Evolutionary conservation across 306 rosid species (phyloP), one percentile per base, ranked within the genome.

Genomic region (Aeschynomene evenia): DNA sequence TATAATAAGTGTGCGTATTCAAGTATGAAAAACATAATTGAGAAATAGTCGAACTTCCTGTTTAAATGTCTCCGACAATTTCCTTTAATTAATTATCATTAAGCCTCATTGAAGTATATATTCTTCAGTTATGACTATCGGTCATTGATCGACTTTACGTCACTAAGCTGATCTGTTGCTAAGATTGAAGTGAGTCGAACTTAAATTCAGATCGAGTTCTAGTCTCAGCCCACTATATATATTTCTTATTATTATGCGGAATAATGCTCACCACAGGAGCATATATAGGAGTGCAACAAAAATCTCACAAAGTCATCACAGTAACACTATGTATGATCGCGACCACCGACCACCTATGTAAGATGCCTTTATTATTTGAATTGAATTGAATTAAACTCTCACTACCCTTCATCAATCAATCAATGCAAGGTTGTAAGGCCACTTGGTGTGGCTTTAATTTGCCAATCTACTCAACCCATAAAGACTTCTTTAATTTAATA

Each of bases 401-500:
- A 1, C 40, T 34, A 3, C 8, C 2, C 26, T 51, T 72, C 71
- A 63, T 63, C 6, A 66, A 26, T 66, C 34, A n/a, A n/a, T n/a
- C n/a, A n/a, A n/a, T n/a, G n/a, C n/a, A 10, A 31, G 19, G 62
- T 66, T n/a, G n/a, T n/a, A n/a, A 62, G 45, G 68, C 6, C 74
- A 66, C 19, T 23, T 64, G 66, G 66, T 54, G 66, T 24, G 55
- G 24, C 71, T 73, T 73, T 63, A 63, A 72, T 62, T 62, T 61
- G 43, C 63, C 63, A 72, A 61, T 61, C 77, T 21, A 62, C 70
- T 62, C 9, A 23, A 59, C 59, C 59, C 42, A 6, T 62, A 40
- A n/a, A 72, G 6, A 63, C n/a, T n/a, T n/a, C n/a, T 33, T 71
- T 34, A 36, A 72, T 50, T n/a, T 34, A 19, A 70, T 14, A 24